These are phyloP conservation scores for Penicillium brasilianum DNA, from an alignment of 2,329 filamentous ascomycete species.

Conservation along the genomic window DNA sequence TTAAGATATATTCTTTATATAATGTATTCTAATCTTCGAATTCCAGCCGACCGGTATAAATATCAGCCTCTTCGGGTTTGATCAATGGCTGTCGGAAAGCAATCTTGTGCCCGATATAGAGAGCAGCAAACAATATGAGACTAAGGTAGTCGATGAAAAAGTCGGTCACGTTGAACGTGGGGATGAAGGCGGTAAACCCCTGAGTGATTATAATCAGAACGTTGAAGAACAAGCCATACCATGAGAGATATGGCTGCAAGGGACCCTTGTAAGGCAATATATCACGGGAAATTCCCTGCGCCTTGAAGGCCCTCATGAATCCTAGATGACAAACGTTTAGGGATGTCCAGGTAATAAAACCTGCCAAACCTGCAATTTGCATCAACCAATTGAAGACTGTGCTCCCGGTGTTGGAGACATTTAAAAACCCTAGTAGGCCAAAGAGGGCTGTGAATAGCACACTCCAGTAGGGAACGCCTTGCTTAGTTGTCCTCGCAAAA, in stretches of 20 bases:
- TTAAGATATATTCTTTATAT: not conserved
- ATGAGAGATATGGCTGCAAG: slow-evolving; percentile 67
- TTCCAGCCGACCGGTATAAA: slow-evolving; percentile 1
- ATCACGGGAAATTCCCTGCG: slow-evolving; percentile 62
- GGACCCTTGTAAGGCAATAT: slow-evolving; percentile 66
- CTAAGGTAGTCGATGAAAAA: slow-evolving; percentile 52
- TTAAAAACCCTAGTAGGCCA: slow-evolving; percentile 72
- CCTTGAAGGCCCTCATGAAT: slow-evolving; percentile 65
- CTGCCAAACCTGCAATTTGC: slow-evolving; percentile 42
- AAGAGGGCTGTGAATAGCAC: slow-evolving; percentile 56
- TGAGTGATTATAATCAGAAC: slow-evolving; percentile 68
- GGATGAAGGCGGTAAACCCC: slow-evolving; percentile 71
- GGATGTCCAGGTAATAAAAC: slow-evolving; percentile 45
- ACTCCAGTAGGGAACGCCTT: slow-evolving; percentile 52
- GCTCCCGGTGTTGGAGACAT: slow-evolving; percentile 65
- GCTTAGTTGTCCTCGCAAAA: slow-evolving; percentile 48
- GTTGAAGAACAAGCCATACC: slow-evolving; percentile 70
- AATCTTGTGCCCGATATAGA: slow-evolving; percentile 66
- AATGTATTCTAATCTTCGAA: not conserved
- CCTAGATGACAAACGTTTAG: slow-evolving; percentile 63
- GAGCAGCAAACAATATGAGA: slow-evolving; percentile 65
- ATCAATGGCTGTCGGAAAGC: slow-evolving; percentile 47
- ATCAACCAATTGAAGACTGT: slow-evolving; percentile 58
- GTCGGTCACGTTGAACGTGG: slow-evolving; percentile 59
- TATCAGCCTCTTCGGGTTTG: slow-evolving; percentile 1